These are phyloP conservation scores for Eutypa lata DNA, from an alignment of 2,329 filamentous ascomycete genomes.

Conservation along the genomic window DNA sequence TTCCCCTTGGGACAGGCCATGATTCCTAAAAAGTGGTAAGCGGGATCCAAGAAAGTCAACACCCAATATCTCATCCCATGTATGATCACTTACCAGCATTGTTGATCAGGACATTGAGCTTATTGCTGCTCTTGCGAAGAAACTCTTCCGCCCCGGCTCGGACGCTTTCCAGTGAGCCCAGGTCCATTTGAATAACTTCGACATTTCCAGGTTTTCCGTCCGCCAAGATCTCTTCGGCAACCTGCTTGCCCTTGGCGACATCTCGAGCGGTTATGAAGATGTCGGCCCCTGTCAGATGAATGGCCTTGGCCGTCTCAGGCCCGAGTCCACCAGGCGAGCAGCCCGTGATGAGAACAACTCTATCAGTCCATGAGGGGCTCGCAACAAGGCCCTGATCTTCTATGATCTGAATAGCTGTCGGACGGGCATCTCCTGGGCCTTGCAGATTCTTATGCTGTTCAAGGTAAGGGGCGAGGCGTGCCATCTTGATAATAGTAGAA, in stretches of 20 bases:
- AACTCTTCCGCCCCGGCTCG: constrained; percentile 10
- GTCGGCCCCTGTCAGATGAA: constrained; percentile 10
- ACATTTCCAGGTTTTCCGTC: constrained; percentile 10
- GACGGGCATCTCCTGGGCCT: constrained; percentile 17
- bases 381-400: constrained; percentile 14
- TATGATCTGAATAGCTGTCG: constrained; percentile 14
- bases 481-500: too few species aligned
- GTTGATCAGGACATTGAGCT: constrained; percentile 14
- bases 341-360: constrained; percentile 13
- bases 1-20: constrained; percentile 8
- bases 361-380: constrained; percentile 7
- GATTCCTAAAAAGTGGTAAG: constrained; percentile 3
- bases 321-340: constrained; percentile 12
- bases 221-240: constrained; percentile 6
- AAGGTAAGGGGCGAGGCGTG: constrained; percentile 14
- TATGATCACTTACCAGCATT: constrained; percentile 11
- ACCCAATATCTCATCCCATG: background rate
- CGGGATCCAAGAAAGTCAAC: background rate
- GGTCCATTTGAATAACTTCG: constrained; percentile 14
- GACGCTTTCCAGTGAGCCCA: constrained; percentile 11
- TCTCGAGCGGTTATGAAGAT: constrained; percentile 14
- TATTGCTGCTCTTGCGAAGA: constrained; percentile 5
- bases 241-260: constrained; percentile 9
- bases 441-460: constrained; percentile 6
- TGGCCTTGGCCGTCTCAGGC: constrained; percentile 10